Evolutionary conservation across 208 protist species (phyloP).

Genomic region (Tritrichomonas foetus): DNA sequence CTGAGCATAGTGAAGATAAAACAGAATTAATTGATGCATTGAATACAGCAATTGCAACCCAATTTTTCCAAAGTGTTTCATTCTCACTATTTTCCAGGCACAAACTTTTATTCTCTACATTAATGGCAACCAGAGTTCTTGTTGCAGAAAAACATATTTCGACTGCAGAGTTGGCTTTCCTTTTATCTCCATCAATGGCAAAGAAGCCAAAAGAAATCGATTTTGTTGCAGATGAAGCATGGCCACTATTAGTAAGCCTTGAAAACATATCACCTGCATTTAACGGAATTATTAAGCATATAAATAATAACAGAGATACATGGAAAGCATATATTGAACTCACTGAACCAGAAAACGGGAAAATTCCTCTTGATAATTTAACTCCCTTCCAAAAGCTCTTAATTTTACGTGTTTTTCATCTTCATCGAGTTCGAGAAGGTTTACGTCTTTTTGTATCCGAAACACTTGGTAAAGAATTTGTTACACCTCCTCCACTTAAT

Average conservation of each 20-base stretch:
- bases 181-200: slow-evolving; percentile 48
- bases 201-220: background rate
- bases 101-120: slow-evolving; percentile 96
- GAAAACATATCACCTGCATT: background rate
- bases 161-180: slow-evolving; percentile 51
- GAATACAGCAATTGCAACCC: slow-evolving; percentile 78
- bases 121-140: slow-evolving; percentile 69
- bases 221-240: background rate
- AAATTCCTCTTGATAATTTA: background rate
- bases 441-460: slow-evolving; percentile 60
- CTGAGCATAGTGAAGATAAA: background rate
- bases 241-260: background rate
- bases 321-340: background rate
- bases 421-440: slow-evolving; percentile 82
- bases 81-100: slow-evolving; percentile 93
- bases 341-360: background rate
- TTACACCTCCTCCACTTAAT: slow-evolving; percentile 62
- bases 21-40: background rate
- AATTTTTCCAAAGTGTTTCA: slow-evolving; percentile 71
- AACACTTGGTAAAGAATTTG: slow-evolving; percentile 28
- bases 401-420: slow-evolving; percentile 80
- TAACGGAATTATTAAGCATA: background rate
- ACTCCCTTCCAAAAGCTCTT: slow-evolving; percentile 80
- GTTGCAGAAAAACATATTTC: slow-evolving; percentile 57
- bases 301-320: background rate